These are phyloP conservation scores for Plantago elongata DNA, from an alignment of 257 asterid species.

Conservation along the genomic window DNA sequence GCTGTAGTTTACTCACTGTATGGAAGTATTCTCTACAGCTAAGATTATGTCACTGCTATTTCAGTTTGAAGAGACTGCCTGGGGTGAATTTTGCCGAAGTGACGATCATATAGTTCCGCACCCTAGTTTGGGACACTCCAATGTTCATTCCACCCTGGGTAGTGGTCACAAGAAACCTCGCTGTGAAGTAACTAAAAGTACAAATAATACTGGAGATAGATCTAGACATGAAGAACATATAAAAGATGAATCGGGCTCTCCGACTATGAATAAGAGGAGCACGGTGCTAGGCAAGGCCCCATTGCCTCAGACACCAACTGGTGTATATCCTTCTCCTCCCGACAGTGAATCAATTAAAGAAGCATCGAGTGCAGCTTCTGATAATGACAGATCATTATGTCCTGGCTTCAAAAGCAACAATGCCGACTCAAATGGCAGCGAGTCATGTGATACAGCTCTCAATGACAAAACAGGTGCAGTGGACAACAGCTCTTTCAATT, in stretches of 20 bases:
- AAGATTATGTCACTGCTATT: constrained; percentile 48
- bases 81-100: constrained; percentile 62
- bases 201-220: constrained; percentile 28
- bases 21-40: constrained; percentile 40
- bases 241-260: constrained; percentile 23
- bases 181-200: constrained; percentile 28
- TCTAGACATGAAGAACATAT: constrained; percentile 25
- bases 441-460: constrained; percentile 38
- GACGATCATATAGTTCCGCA: constrained; percentile 82
- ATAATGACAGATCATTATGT: constrained; percentile 31
- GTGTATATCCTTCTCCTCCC: constrained; percentile 38
- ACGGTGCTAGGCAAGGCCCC: constrained; percentile 46
- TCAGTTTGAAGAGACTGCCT: constrained; percentile 71
- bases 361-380: constrained; percentile 47
- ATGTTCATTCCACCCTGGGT: constrained; percentile 29
- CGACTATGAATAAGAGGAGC: constrained; percentile 36
- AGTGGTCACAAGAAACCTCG: constrained; percentile 45
- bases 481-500: constrained; percentile 39
- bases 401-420: constrained; percentile 31
- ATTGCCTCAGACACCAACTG: constrained; percentile 34
- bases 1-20: constrained; percentile 25
- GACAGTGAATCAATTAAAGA: constrained; percentile 35
- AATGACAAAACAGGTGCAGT: constrained; percentile 34
- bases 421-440: constrained; percentile 29
- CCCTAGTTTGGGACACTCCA: constrained; percentile 28